Base-by-base conservation (phyloP, 2,329 filamentous ascomycete species). In the Triangularia setosa region DNA sequence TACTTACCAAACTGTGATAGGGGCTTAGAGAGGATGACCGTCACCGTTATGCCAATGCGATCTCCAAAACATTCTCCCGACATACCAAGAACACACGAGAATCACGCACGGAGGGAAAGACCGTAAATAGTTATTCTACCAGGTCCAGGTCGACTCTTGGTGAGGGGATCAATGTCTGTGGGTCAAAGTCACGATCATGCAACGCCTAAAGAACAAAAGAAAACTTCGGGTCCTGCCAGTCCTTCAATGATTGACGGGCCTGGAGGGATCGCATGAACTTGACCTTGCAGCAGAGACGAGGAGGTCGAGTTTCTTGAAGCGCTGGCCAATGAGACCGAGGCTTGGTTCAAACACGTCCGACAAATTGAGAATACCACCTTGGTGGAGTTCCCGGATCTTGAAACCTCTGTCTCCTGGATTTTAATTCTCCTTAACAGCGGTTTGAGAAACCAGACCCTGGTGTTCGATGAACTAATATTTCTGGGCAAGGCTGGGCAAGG, bases 351-450 rank as follows among this genome's bases (percentile, higher is more conserved):
- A 54, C 33, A n/a, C 48, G 61, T 62, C 63, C 61, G 64, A 53
- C 12, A 60, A 7, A 23, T 54, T 30, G 30, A 55, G 40, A 56
- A 27, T 40, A 60, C 63, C 54, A 56, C 53, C 12, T 48, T 60
- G 58, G 35, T 40, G 35, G 35, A 40, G 35, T 5, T n/a, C 2
- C 30, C 30, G 30, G 30, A 9, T 35, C 30, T 35, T 70, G 69
- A 70, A 70, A 70, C 69, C 30, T 25, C 12, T 35, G 54, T 65
- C 48, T 35, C n/a, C 61, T 59, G 55, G 55, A 58, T 48, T 55
- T 25, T 40, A 66, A 57, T 54, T 65, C 63, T 67, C 48, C 62
- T 8, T 48, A n/a, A 24, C n/a, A n/a, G n/a, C n/a, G n/a, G n/a
- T n/a, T n/a, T n/a, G n/a, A n/a, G 27, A 33, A 33, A 25, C 48